Percentiles rank a stretch among this genome's conserved stretches.
These are phyloP conservation scores for Seminavis robusta DNA, from an alignment of 108 stramenopile genomes.

Conservation along the genomic window DNA sequence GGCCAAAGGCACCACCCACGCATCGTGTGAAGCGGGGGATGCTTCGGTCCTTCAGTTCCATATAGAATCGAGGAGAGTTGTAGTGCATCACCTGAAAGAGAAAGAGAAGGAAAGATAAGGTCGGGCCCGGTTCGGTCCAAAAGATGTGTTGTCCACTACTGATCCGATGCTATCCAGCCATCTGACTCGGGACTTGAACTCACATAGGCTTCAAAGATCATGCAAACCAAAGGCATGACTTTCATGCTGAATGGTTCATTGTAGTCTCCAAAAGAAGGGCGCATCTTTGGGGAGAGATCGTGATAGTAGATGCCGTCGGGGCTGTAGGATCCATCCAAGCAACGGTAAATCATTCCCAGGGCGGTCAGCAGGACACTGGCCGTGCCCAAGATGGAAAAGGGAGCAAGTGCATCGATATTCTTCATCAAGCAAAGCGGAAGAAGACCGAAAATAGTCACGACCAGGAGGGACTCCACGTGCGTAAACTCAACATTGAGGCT, in stretches of 20 bases:
- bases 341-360: conserved; percentile 46
- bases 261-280: conserved; percentile 68
- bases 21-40: conserved; percentile 50
- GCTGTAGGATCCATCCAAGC: conserved; percentile 69
- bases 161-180: no score
- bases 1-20: conserved; percentile 49
- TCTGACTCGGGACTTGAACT: no score
- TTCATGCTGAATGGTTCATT: no score
- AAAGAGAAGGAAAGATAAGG: no score
- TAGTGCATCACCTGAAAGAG: conserved; percentile 86
- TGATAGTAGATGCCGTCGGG: conserved; percentile 25
- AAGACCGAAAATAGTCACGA: conserved; percentile 53
- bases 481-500: conserved; percentile 32
- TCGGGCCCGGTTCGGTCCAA: no score
- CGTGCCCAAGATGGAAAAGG: conserved; percentile 61
- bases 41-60: conserved; percentile 71
- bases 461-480: conserved; percentile 21
- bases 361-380: conserved; percentile 48
- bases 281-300: conserved; percentile 31
- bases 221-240: conserved; percentile 50
- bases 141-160: no score
- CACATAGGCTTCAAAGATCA: conserved; percentile 54
- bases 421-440: conserved; percentile 84
- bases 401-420: conserved; percentile 56
- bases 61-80: conserved; percentile 85